Evolutionary conservation across 2,329 filamentous ascomycete genomes (phyloP), one percentile per base, ranked within the genome.

Genomic region (Cladobotryum protrusum): DNA sequence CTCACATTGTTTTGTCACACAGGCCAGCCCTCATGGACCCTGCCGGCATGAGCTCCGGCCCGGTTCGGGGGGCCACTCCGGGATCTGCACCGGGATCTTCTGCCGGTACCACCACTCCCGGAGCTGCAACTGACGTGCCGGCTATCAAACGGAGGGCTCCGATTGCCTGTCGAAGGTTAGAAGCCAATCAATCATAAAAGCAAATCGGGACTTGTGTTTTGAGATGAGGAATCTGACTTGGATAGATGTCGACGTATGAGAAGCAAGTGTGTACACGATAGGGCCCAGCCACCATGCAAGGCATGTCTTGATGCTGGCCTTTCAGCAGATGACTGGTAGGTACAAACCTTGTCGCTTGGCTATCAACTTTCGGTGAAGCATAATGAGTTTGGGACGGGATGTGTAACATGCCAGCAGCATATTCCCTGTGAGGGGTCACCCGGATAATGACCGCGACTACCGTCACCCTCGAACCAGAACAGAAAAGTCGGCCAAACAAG

Each of bases 261-360:
- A 52, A 78, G 74, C 60, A 81, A 79, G 64, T 81, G 77, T 56
- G 58, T 75, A 15, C 75, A 79, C 55, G 72, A 77, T 8, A 74
- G 71, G 45, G 69, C 65, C 4, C 62, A 64, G 18, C 66, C 76
- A 20, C 76, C 76, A 14, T 82, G 78, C 55, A 73, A 76, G 50
- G 67, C 74, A 5, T 82, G 78, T 54, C 60, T 63, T 17, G 72
- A 76, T 46, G 73, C 76, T 12, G 76, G 75, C n/a, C 64, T 77
- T 15, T 60, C 62, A 18, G 59, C 72, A 11, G 67, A 70, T 19
- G 74, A 77, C 60, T 81, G 24, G 24, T 29, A 29, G 24, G 24
- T 29, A 29, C 24, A 29, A 29, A 8, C 24, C 6, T 29, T 29
- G 24, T 29, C 24, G 11, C 24, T 29, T 29, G 11, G 24, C 24